Conservation (phyloP, 2,329 filamentous ascomycete species). For the Alternaria sp. region DNA sequence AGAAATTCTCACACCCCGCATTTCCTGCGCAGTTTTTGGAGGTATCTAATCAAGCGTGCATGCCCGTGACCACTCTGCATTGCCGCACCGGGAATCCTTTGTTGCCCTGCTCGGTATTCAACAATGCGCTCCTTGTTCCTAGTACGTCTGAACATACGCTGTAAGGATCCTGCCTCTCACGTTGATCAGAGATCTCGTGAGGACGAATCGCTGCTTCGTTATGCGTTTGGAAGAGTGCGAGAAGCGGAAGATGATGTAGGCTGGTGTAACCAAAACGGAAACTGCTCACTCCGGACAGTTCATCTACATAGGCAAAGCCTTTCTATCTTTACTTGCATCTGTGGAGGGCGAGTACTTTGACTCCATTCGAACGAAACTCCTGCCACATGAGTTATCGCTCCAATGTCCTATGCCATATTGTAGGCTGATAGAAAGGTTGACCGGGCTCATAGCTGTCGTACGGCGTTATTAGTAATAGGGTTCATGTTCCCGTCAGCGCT, state of each 20-base stretch:
- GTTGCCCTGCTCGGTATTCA: background rate
- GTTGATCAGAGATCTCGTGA: background rate
- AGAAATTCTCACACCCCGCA: background rate
- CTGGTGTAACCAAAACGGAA: background rate
- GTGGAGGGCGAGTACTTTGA: background rate
- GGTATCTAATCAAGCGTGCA: background rate
- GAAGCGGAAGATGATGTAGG: constrained; percentile 2
- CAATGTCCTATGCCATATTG: too few species aligned
- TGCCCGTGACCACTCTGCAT: background rate
- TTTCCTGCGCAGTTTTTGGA: background rate
- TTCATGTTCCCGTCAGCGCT: too few species aligned
- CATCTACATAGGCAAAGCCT: constrained; percentile 5
- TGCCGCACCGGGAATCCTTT: background rate
- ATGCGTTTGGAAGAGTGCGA: background rate
- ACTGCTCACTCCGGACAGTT: constrained; percentile 1
- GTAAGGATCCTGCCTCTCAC: constrained; percentile 12
- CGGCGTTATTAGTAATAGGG: too few species aligned
- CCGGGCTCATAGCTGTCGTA: too few species aligned
- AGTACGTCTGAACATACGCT: background rate
- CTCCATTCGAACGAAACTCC: constrained; percentile 1
- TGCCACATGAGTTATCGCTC: background rate
- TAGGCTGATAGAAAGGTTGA: too few species aligned
- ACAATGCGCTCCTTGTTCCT: constrained; percentile 11
- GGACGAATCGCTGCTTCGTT: constrained; percentile 11
- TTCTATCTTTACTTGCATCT: constrained; percentile 6